Evolutionary conservation across 2,329 filamentous ascomycete species (phyloP).

Genomic region (Fusarium irregulare): DNA sequence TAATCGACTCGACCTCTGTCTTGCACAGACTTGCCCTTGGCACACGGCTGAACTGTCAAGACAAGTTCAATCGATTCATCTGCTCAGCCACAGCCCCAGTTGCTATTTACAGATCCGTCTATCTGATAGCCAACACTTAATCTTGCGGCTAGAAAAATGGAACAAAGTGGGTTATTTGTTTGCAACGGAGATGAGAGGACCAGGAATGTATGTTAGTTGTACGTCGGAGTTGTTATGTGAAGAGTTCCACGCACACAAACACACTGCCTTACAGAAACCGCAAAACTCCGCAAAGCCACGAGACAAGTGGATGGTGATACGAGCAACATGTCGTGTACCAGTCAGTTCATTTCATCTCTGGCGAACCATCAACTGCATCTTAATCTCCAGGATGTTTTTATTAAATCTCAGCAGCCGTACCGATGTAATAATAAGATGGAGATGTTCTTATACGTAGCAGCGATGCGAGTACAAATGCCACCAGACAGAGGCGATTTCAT

Average conservation of each 20-base stretch:
- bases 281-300: neutral
- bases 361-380: neutral
- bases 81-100: constrained; percentile 40
- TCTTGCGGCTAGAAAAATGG: neutral
- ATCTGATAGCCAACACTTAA: constrained; percentile 1
- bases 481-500: neutral
- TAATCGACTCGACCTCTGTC: neutral
- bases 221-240: constrained; percentile 6
- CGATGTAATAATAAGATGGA: neutral
- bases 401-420: neutral
- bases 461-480: neutral
- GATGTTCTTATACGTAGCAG: neutral
- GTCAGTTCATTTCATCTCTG: neutral
- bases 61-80: constrained; percentile 10
- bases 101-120: constrained; percentile 38
- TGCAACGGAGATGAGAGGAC: neutral
- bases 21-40: neutral
- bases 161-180: neutral
- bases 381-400: neutral
- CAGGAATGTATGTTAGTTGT: neutral
- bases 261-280: neutral
- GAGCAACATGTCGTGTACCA: neutral
- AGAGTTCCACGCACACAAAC: constrained; percentile 8
- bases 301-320: neutral
- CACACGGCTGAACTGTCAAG: neutral